A percentile compares a stretch with the other conserved stretches of the same genome.
Evolutionary conservation across 495 filamentous ascomycete genomes (phyloP).

Genomic region (Penicillium odoratum): DNA sequence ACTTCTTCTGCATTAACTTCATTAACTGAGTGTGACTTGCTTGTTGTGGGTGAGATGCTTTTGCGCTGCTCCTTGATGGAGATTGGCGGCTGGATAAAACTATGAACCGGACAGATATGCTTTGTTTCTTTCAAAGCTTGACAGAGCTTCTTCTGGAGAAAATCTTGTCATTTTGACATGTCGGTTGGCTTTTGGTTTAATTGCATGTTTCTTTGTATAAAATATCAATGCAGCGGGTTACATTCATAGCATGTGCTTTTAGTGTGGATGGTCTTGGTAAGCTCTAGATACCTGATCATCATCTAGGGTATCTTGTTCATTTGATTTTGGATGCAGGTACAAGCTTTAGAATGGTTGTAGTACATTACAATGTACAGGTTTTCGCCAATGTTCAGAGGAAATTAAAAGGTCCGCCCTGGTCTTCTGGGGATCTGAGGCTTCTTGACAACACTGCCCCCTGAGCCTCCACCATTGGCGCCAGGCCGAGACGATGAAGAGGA

Average conservation of each 20-base stretch:
- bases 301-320: slow-evolving; percentile 7
- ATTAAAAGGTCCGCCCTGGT: slow-evolving; percentile 54
- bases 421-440: slow-evolving; percentile 58
- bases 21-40: slow-evolving; percentile 70
- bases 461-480: slow-evolving; percentile 44
- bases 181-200: slow-evolving; percentile 2
- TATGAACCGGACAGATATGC: background rate
- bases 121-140: background rate
- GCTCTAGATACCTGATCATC: background rate
- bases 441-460: slow-evolving; percentile 55
- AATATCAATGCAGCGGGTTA: slow-evolving; percentile 11
- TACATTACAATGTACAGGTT: background rate
- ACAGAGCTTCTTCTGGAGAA: background rate
- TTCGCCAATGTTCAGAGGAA: background rate
- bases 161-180: background rate
- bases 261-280: background rate
- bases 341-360: background rate
- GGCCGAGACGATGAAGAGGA: slow-evolving; percentile 48
- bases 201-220: slow-evolving; percentile 16
- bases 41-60: background rate
- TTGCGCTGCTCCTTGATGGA: background rate
- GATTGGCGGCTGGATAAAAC: slow-evolving; percentile 1
- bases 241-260: background rate
- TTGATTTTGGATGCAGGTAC: background rate
- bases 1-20: slow-evolving; percentile 99